A percentile compares a stretch with the other conserved stretches of the same genome.
phyloP scores from a whole-genome alignment of 805 yeast genomes.

The Sungouiozyma ichnusensis region DNA sequence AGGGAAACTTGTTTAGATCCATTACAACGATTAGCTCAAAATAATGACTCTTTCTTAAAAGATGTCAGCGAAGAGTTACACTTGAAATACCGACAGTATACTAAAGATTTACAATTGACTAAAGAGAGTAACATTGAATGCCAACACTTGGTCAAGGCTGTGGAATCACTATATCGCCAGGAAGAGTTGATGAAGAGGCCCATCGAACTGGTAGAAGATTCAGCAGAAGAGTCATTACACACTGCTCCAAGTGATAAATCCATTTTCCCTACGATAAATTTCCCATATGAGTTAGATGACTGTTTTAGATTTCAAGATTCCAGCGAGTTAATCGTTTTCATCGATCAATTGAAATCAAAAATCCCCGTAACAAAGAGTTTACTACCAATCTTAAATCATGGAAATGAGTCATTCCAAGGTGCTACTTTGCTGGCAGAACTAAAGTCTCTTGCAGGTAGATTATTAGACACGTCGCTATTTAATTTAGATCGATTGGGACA shows the following conservation, averaged over 20 bases:
- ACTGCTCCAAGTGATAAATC: background rate
- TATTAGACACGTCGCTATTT: conserved; percentile 21
- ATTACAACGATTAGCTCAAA: conserved; percentile 3
- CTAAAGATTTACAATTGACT: conserved; percentile 6
- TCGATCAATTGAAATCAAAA: conserved; percentile 7
- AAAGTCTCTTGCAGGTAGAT: conserved; percentile 8
- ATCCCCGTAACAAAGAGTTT: conserved; percentile 19
- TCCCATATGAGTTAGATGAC: conserved; percentile 11
- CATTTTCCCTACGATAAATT: background rate
- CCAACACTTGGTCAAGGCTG: conserved; percentile 1
- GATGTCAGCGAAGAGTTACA: conserved; percentile 7
- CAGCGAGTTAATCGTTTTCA: conserved; percentile 11
- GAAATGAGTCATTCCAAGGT: conserved; percentile 21
- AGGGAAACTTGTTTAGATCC: conserved; percentile 5
- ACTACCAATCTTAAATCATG: conserved; percentile 19
- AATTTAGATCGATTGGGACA: conserved; percentile 30
- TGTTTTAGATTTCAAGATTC: conserved; percentile 8
- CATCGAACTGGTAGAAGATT: background rate
- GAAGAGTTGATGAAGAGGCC: background rate
- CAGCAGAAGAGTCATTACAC: background rate
- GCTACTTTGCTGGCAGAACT: conserved; percentile 18
- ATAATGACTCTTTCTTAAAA: conserved; percentile 4
- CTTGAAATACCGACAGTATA: conserved; percentile 5
- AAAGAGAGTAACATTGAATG: conserved; percentile 6
- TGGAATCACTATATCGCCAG: background rate